A percentile compares a stretch with the other conserved stretches of the same genome.
phyloP scores from a whole-genome alignment of 805 yeast species.

The Sugiyamaella americana region DNA sequence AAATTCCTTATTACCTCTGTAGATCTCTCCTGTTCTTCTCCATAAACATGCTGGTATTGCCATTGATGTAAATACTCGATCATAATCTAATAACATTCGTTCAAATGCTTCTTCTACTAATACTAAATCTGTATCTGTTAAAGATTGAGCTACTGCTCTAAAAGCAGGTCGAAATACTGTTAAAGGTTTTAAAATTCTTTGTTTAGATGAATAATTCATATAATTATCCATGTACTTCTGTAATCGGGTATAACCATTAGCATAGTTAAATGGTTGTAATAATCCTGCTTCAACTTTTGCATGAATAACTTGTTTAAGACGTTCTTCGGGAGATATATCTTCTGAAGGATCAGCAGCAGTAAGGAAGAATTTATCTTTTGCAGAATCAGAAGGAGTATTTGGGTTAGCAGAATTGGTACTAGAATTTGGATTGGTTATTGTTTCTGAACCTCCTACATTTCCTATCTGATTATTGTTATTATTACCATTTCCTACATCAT shows the following conservation, averaged over 20 bases:
- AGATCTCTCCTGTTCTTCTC: conserved; percentile 96
- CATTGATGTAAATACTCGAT: conserved; percentile 93
- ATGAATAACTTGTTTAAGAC: conserved; percentile 85
- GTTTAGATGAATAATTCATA: conserved; percentile 78
- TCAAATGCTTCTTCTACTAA: conserved; percentile 92
- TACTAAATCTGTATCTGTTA: conserved; percentile 86
- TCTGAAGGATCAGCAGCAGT: conserved; percentile 98
- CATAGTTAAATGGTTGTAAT: conserved; percentile 87
- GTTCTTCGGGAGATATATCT: conserved; percentile 87
- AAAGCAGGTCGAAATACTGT: conserved; percentile 87
- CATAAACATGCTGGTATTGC: conserved; percentile 97
- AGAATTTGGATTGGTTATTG: not conserved
- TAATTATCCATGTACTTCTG: conserved; percentile 89
- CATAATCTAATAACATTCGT: conserved; percentile 87
- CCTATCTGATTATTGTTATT: not conserved
- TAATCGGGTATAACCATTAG: conserved; percentile 83
- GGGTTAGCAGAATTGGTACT: conserved; percentile 3
- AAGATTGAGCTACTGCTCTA: conserved; percentile 81
- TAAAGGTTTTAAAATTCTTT: conserved; percentile 78
- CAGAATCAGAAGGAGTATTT: conserved; percentile 35
- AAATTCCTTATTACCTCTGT: conserved; percentile 91
- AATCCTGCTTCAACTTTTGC: conserved; percentile 94
- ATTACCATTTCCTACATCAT: not conserved
- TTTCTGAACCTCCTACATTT: not conserved
- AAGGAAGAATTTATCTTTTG: conserved; percentile 85